Percentiles rank a stretch among this genome's conserved stretches.
These are phyloP conservation scores for Emmonsiellopsis sp. DNA, from an alignment of 2,329 filamentous ascomycete species.

Conservation along the genomic window DNA sequence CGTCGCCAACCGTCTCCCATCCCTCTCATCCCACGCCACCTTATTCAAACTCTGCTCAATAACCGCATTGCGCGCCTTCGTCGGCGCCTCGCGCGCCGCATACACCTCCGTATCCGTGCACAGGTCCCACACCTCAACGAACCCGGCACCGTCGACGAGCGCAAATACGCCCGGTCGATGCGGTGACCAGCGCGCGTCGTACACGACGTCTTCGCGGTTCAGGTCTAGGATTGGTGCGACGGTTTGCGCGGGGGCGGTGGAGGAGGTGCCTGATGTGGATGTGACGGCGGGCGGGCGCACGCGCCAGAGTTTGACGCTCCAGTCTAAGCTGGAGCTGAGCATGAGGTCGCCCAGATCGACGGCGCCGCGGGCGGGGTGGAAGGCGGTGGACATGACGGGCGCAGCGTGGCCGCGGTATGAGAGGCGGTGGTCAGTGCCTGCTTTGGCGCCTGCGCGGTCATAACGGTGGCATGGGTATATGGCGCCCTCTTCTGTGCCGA, in stretches of 20 bases:
- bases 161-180: constrained; percentile 91
- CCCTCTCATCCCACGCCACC: constrained; percentile 83
- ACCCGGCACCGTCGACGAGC: constrained; percentile 85
- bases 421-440: constrained; percentile 81
- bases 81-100: constrained; percentile 68
- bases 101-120: constrained; percentile 89
- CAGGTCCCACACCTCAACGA: constrained; percentile 91
- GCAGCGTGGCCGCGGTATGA: constrained; percentile 85
- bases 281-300: constrained; percentile 50
- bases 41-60: constrained; percentile 86
- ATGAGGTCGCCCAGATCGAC: constrained; percentile 92
- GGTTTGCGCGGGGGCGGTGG: constrained; percentile 33
- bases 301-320: constrained; percentile 97
- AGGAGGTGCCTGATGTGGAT: constrained; percentile 23
- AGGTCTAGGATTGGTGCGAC: constrained; percentile 79
- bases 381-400: constrained; percentile 91
- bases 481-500: constrained; percentile 90
- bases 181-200: constrained; percentile 92
- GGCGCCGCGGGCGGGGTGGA: constrained; percentile 85
- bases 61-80: constrained; percentile 51
- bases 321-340: constrained; percentile 85
- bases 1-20: constrained; percentile 78
- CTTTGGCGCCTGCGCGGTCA: constrained; percentile 93
- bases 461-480: constrained; percentile 97
- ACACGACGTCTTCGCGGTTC: constrained; percentile 89